Conservation (phyloP, 176 grass and related monocot species). For the Puya raimondii region DNA sequence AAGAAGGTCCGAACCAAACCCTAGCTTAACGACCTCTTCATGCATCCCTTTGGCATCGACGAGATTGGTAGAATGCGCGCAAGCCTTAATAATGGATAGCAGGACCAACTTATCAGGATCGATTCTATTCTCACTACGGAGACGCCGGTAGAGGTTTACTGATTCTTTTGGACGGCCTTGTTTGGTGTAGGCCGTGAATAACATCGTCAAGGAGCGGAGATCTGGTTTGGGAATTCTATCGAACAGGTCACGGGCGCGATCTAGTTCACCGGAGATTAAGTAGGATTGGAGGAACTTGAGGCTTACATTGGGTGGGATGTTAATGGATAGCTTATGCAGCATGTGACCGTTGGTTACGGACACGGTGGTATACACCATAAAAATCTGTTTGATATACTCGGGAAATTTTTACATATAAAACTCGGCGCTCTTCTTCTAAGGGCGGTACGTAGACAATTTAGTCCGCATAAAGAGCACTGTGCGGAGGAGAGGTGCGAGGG, state of each 20-base stretch:
- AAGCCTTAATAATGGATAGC: slow-evolving; percentile 21
- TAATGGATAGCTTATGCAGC: neutral
- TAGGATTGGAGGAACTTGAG: neutral
- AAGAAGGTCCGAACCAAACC: slow-evolving; percentile 18
- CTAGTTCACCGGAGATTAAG: slow-evolving; percentile 1
- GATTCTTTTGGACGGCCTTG: slow-evolving; percentile 11
- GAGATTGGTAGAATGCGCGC: neutral
- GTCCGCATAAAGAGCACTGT: no score
- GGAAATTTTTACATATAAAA: no score
- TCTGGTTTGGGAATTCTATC: slow-evolving; percentile 24
- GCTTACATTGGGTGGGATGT: slow-evolving; percentile 5
- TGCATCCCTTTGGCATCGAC: slow-evolving; percentile 12
- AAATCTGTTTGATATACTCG: no score
- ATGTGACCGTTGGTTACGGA: neutral
- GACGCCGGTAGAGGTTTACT: slow-evolving; percentile 3
- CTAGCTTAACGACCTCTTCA: slow-evolving; percentile 13
- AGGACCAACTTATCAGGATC: slow-evolving; percentile 17
- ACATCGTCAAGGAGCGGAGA: slow-evolving; percentile 15
- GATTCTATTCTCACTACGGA: neutral
- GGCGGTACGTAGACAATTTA: no score
- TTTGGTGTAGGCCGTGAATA: slow-evolving; percentile 12
- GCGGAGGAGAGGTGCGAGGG: no score
- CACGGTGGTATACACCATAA: no score
- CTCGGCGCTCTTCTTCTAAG: no score
- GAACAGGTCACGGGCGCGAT: slow-evolving; percentile 13